Percentiles rank a stretch among this genome's conserved stretches.
Conservation (phyloP, 257 asterid species). For the Jacaranda mimosifolia region DNA sequence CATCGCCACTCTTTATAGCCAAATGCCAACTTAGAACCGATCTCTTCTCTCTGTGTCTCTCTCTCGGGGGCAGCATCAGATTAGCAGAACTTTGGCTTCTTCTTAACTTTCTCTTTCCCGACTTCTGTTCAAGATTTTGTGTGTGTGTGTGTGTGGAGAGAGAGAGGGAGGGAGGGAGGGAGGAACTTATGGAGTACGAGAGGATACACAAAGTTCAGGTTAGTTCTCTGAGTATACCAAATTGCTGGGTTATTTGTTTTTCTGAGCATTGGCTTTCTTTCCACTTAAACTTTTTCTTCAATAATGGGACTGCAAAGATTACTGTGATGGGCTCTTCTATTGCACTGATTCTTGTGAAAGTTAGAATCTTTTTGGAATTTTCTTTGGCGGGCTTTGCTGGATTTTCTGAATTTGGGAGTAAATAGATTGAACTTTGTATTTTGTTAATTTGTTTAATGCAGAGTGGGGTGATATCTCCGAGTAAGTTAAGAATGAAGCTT, state of each 20-base stretch:
- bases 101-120: conserved; percentile 17
- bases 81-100: conserved; percentile 44
- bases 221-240: conserved; percentile 10
- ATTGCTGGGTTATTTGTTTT: conserved; percentile 7
- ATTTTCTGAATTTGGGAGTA: conserved; percentile 14
- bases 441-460: conserved; percentile 42
- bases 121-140: conserved; percentile 27
- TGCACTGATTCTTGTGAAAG: background rate
- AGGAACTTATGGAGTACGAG: conserved; percentile 92
- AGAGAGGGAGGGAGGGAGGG: background rate
- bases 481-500: conserved; percentile 92
- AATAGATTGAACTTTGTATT: background rate
- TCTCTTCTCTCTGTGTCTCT: conserved; percentile 8
- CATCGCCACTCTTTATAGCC: conserved; percentile 41
- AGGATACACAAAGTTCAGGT: conserved; percentile 97
- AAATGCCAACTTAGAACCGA: conserved; percentile 12
- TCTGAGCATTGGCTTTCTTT: background rate
- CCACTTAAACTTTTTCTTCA: background rate
- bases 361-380: conserved; percentile 27
- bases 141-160: conserved; percentile 28
- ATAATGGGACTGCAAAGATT: background rate
- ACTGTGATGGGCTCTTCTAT: conserved; percentile 20
- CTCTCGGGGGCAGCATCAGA: conserved; percentile 1
- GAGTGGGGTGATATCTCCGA: conserved; percentile 90
- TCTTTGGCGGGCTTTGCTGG: conserved; percentile 17